Evolutionary conservation across 257 asterid genomes (phyloP).

Genomic region (Solanum acaule): DNA sequence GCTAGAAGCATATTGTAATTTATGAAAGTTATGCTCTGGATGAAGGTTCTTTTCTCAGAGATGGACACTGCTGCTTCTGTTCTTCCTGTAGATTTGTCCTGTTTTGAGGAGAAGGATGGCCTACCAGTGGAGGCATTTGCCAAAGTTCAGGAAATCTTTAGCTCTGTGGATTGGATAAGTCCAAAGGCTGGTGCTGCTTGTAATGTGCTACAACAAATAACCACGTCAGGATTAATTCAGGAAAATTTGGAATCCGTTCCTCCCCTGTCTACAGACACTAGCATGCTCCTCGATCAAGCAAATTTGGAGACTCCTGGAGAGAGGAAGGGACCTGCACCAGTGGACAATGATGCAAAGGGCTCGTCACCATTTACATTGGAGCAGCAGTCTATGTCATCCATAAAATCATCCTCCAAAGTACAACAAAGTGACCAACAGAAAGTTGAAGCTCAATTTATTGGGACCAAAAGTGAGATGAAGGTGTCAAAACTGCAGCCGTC

Average conservation of each 20-base stretch:
- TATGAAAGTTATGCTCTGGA: constrained; percentile 9
- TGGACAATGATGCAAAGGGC: constrained; percentile 23
- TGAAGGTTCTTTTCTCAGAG: constrained; percentile 92
- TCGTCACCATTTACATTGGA: constrained; percentile 14
- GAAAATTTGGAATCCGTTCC: constrained; percentile 30
- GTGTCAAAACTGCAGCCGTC: constrained; percentile 2
- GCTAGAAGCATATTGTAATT: constrained; percentile 8
- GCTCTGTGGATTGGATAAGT: constrained; percentile 75
- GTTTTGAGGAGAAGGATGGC: constrained; percentile 93
- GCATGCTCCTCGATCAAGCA: not conserved
- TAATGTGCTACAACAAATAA: constrained; percentile 46
- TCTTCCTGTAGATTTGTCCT: constrained; percentile 50
- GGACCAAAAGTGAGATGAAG: constrained; percentile 12
- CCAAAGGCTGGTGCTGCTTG: constrained; percentile 58
- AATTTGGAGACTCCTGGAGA: constrained; percentile 26
- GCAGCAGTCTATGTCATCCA: constrained; percentile 17
- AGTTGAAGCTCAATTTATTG: constrained; percentile 14
- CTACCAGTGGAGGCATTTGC: constrained; percentile 96
- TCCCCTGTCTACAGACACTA: constrained; percentile 6
- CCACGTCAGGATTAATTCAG: constrained; percentile 28
- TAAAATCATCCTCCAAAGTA: constrained; percentile 19
- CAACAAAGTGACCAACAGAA: constrained; percentile 16
- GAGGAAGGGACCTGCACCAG: constrained; percentile 22
- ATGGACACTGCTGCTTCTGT: constrained; percentile 61
- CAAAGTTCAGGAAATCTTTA: constrained; percentile 80